Conservation (phyloP, 179 eudicot genomes). For the Spinacia oleracea region DNA sequence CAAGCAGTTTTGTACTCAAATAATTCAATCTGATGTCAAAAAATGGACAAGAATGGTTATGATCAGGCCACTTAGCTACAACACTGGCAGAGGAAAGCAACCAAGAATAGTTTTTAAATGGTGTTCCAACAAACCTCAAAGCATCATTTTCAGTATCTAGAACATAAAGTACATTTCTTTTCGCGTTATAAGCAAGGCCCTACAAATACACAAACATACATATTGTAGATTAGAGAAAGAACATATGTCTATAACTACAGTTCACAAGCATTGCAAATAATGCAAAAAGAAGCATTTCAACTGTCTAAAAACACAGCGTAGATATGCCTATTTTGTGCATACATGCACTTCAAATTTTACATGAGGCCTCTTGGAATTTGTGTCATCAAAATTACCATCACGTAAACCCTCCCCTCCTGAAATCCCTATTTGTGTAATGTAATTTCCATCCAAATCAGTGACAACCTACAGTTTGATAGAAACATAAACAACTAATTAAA, state of each 20-base stretch:
- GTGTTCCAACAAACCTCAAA: constrained; percentile 53
- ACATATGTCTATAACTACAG: neutral
- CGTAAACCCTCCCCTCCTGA: constrained; percentile 87
- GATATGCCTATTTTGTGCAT: neutral
- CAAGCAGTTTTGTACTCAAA: neutral
- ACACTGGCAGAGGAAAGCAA: constrained; percentile 10
- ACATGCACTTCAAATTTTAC: constrained; percentile 31
- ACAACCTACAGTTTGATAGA: constrained; percentile 64
- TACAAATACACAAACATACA: constrained; percentile 15
- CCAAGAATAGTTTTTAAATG: neutral
- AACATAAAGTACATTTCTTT: no score
- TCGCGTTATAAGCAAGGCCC: no score
- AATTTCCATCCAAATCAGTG: constrained; percentile 89
- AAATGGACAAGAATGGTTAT: no score
- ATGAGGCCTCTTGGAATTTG: constrained; percentile 91
- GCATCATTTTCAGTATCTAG: no score
- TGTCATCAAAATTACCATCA: constrained; percentile 92
- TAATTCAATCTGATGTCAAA: neutral
- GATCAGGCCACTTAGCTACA: no score
- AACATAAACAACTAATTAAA: constrained; percentile 3
- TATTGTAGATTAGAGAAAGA: neutral
- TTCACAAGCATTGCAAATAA: neutral
- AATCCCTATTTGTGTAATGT: constrained; percentile 84
- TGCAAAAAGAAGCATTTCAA: neutral
- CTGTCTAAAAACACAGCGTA: constrained; percentile 7